Base-by-base conservation (phyloP, 2,329 filamentous ascomycete genomes). In the Blastomyces percursus region DNA sequence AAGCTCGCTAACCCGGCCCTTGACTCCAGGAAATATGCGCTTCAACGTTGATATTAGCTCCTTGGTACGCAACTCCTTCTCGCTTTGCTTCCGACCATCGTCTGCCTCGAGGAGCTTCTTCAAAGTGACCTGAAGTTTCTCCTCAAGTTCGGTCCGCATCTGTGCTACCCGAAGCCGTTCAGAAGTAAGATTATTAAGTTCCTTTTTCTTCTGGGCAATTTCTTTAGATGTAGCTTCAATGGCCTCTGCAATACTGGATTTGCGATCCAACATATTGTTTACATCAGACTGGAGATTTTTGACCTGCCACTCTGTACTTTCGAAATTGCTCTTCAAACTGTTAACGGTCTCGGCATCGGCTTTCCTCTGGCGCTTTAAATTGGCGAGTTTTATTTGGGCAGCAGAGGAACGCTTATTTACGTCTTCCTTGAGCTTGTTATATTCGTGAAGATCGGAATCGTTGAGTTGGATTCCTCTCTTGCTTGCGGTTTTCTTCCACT, bases 261-360 rank as follows among this genome's bases (percentile, higher is more conserved):
- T 88, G 63, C 89, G 85, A 69, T 91, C 86, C 64, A 83, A 81
- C 64, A 95, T 84, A 19, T 82, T 83, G 48, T 81, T 77, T 19
- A 91, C 78, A 65, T 96, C 91, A 3, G 82, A 81, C 65, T 90
- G 85, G 4, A 94, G 79, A 66, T 88, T 91, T 65, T 89, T 84
- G 14, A 90, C 81, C 44, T 88, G 84, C 69, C 86, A 87, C 66
- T 94, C 82, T 19, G 87, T 85, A 61, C 82, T 86, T 67, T 96
- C 91, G 40, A 96, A 87, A 72, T 91, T 96, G 71, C 90, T 89
- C 74, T 89, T 92, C 66, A 97, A 80, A 66, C 89, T 96, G 70
- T 90, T 93, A 64, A 93, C 89, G 0, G 91, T 94, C 64, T 95
- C 91, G 65, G 93, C 88, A 70, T 97, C 92, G 0, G 91, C 94